Percentiles rank a stretch among this genome's conserved stretches.
These are phyloP conservation scores for Pythium brassicae DNA, from an alignment of 352 stramenopile species.

Conservation along the genomic window DNA sequence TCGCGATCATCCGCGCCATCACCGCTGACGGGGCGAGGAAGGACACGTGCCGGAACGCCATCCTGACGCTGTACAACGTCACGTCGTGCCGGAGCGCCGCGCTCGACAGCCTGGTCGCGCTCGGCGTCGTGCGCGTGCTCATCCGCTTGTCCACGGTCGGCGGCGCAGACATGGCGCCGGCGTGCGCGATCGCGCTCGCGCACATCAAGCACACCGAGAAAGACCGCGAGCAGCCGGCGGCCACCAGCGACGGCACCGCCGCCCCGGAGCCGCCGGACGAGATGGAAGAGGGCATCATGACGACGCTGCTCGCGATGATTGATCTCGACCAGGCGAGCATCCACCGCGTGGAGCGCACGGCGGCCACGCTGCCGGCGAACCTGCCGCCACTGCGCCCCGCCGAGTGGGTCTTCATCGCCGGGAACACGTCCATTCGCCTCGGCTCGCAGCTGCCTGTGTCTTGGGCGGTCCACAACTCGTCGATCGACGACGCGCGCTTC, in stretches of 20 bases:
- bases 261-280: slow-evolving; percentile 30
- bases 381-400: slow-evolving; percentile 30
- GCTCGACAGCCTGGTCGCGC: slow-evolving; percentile 47
- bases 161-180: slow-evolving; percentile 53
- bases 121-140: slow-evolving; percentile 52
- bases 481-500: slow-evolving; percentile 69
- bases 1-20: slow-evolving; percentile 43
- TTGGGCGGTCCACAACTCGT: slow-evolving; percentile 66
- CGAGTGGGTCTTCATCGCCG: slow-evolving; percentile 57
- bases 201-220: slow-evolving; percentile 78
- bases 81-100: slow-evolving; percentile 39
- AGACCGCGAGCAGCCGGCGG: slow-evolving; percentile 23
- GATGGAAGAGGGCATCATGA: slow-evolving; percentile 68
- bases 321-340: slow-evolving; percentile 65
- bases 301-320: slow-evolving; percentile 73
- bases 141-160: slow-evolving; percentile 50
- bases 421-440: slow-evolving; percentile 32
- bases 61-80: slow-evolving; percentile 75
- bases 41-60: slow-evolving; percentile 52
- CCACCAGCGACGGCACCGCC: slow-evolving; percentile 12
- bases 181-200: slow-evolving; percentile 63
- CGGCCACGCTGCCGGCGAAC: slow-evolving; percentile 40
- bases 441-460: slow-evolving; percentile 49
- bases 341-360: slow-evolving; percentile 65
- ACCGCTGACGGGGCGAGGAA: slow-evolving; percentile 23